Base-by-base conservation (phyloP, 2,329 filamentous ascomycete genomes). In the Rachicladosporium sp. region DNA sequence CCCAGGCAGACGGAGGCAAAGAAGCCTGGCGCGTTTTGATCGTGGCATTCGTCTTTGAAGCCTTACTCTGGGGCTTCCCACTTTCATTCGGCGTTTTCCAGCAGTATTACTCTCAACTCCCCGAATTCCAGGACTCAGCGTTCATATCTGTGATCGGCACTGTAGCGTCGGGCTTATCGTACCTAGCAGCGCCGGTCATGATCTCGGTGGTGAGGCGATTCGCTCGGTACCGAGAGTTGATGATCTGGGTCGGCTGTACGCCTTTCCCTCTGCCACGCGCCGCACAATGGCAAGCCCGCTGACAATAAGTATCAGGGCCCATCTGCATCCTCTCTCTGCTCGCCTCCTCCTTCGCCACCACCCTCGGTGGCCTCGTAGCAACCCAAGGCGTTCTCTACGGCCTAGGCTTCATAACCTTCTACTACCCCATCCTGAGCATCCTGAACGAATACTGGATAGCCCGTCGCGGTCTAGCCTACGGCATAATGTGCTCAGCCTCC, bases 41-140 rank as follows among this genome's bases (percentile, higher is more conserved):
- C 6, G 45, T 48, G 3, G 50, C 50, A 31, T 74, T 71, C 46
- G 52, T 68, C 21, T 60, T 76, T 33, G 71, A 75, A 52, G 67
- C 64, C 21, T 55, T 74, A 2, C 64, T 74, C 34, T 75, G 71
- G 70, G 78, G 78, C 2, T 82, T 83, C 41, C 74, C 77, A 0
- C 77, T 78, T 41, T 69, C 76, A 0, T 85, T 78, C 53, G 80
- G 80, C 33, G 69, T 85, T 15, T 83, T 85, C 51, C 78, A 83
- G 48, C 69, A 78, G 37, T 80, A 81, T 56, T 84, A 84, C 55
- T 70, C 66, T 29, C 70, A 64, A 1, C 67, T 78, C 42, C 66
- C 67, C 4, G 71, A 74, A 1, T 83, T 83, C 40, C 59, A 61
- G 3, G 67, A 67, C 2, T 66, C 54, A 6, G 54, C 68, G 0